Evolutionary conservation across 768 basidiomycete genomes (phyloP).

Genomic region (Naganishia onofrii): DNA sequence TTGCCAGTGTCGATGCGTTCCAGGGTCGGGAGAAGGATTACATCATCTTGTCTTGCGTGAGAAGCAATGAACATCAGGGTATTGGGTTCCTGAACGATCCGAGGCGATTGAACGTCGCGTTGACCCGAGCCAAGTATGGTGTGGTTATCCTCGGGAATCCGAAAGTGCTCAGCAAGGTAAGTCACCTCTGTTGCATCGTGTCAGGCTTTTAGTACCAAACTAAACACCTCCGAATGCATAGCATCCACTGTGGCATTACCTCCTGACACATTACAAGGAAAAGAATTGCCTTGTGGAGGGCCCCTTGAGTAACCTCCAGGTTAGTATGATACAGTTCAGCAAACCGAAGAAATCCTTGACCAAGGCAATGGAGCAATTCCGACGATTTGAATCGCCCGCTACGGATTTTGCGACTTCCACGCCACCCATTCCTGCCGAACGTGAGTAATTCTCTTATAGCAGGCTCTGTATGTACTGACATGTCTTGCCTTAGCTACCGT

Average conservation of each 20-base stretch:
- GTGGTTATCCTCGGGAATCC: constrained; percentile 99
- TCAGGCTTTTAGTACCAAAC: background rate
- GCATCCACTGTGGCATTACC: constrained; percentile 98
- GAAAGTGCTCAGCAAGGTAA: constrained; percentile 95
- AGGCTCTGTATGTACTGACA: background rate
- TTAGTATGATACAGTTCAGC: constrained; percentile 99
- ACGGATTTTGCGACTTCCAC: constrained; percentile 65
- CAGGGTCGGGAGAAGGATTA: constrained; percentile 99
- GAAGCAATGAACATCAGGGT: constrained; percentile 98
- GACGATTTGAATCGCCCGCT: constrained; percentile 86
- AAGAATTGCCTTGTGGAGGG: constrained; percentile 90
- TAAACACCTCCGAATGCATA: constrained; percentile 48
- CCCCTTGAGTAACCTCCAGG: constrained; percentile 88
- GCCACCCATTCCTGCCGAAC: constrained; percentile 25
- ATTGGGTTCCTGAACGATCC: constrained; percentile 99
- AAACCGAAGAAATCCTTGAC: constrained; percentile 85
- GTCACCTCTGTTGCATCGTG: constrained; percentile 15
- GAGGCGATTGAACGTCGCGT: constrained; percentile 88
- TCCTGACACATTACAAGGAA: constrained; percentile 98
- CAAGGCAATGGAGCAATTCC: constrained; percentile 89
- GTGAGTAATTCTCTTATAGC: constrained; percentile 24
- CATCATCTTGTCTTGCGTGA: constrained; percentile 93
- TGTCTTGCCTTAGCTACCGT: constrained; percentile 57
- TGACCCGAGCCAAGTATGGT: constrained; percentile 96
- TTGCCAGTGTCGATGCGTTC: constrained; percentile 98